phyloP scores from a whole-genome alignment of 208 protist species.

The Phytomonas sp. region DNA sequence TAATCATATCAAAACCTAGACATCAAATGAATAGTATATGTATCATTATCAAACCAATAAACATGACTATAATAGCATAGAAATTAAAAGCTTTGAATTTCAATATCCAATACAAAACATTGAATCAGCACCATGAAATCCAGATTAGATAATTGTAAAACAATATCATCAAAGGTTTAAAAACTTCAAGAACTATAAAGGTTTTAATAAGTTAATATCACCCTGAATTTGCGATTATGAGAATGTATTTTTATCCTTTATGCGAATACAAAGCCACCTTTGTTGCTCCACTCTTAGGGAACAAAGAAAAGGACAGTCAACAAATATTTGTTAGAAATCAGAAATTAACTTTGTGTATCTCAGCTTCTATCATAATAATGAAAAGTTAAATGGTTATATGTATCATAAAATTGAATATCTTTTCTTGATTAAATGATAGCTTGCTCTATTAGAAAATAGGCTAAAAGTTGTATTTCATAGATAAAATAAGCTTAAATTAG shows the following conservation, averaged over 20 bases:
- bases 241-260: too few relatives aligned
- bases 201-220: too few relatives aligned
- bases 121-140: too few relatives aligned
- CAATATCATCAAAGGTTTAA: too few relatives aligned
- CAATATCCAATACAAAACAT: too few relatives aligned
- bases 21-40: background rate
- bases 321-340: background rate
- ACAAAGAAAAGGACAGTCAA: background rate
- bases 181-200: too few relatives aligned
- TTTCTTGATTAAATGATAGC: background rate
- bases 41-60: constrained; percentile 35
- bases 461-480: background rate
- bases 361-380: background rate
- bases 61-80: background rate
- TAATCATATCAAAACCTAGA: background rate
- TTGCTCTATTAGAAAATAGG: background rate
- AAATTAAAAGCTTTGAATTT: background rate
- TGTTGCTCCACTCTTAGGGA: background rate
- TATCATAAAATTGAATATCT: background rate
- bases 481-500: background rate
- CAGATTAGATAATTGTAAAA: too few relatives aligned
- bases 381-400: background rate
- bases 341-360: background rate
- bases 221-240: too few relatives aligned
- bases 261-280: background rate